A percentile compares a stretch with the other conserved stretches of the same genome.
These are phyloP conservation scores for Blastobotrys arbuscula DNA, from an alignment of 1,139 yeast species.

Conservation along the genomic window DNA sequence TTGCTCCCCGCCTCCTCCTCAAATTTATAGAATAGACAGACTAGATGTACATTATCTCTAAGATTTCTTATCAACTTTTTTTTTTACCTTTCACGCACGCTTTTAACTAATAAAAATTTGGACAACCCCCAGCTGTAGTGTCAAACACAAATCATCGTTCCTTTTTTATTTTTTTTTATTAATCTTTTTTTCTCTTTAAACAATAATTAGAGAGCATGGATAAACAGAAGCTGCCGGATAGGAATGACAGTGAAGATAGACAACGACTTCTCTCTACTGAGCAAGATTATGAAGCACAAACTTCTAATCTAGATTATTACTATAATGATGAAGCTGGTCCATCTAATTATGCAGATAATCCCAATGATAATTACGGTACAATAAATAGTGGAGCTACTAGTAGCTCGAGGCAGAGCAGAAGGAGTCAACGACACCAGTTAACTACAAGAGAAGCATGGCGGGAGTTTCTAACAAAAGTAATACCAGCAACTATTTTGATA, in stretches of 20 bases:
- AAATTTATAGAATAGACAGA: too few relatives aligned
- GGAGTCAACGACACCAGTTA: background rate
- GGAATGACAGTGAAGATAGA: background rate
- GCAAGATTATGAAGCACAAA: constrained; percentile 1
- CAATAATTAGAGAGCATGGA: background rate
- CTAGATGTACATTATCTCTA: too few relatives aligned
- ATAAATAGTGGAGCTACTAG: background rate
- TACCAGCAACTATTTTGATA: background rate
- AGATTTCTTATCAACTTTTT: too few relatives aligned
- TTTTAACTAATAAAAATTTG: too few relatives aligned
- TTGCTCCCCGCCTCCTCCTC: too few relatives aligned
- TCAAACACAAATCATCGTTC: too few relatives aligned
- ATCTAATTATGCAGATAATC: constrained; percentile 1
- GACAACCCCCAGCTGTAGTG: too few relatives aligned
- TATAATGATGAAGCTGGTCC: constrained; percentile 4
- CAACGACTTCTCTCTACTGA: constrained; percentile 2
- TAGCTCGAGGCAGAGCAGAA: background rate
- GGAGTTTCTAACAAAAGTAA: background rate
- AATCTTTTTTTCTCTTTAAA: too few relatives aligned
- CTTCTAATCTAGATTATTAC: background rate
- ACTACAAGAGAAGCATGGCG: constrained; percentile 4
- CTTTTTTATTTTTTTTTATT: too few relatives aligned
- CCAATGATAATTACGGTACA: background rate
- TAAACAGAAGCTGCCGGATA: constrained; percentile 1
- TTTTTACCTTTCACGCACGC: too few relatives aligned